phyloP scores from a whole-genome alignment of 176 grass and related monocot species.

The Neostapfia colusana region DNA sequence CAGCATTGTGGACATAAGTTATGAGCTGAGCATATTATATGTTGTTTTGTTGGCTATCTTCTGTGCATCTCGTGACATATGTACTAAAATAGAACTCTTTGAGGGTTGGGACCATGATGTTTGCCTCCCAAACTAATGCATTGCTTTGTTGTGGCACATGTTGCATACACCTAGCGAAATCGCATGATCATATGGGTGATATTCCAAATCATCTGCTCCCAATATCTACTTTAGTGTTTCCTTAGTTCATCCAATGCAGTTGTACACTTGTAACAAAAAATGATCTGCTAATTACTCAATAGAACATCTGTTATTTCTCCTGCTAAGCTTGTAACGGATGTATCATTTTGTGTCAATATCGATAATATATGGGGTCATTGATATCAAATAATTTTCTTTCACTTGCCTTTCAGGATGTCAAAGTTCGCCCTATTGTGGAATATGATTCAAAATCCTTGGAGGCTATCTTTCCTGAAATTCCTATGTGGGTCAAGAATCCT shows the following conservation, averaged over 20 bases:
- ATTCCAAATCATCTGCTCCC: background rate
- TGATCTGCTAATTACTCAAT: no score
- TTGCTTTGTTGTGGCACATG: constrained; percentile 8
- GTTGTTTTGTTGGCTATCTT: background rate
- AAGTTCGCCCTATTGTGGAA: constrained; percentile 64
- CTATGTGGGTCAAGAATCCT: constrained; percentile 92
- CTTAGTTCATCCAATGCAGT: background rate
- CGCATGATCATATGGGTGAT: background rate
- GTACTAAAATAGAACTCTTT: constrained; percentile 4
- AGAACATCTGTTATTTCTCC: background rate
- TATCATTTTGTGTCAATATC: background rate
- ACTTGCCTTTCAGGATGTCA: constrained; percentile 51
- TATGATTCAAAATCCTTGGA: constrained; percentile 83
- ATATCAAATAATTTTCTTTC: background rate
- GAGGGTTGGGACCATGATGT: background rate
- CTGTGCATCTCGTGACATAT: constrained; percentile 13
- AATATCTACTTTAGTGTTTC: background rate
- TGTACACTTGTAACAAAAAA: no score
- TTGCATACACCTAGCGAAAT: background rate
- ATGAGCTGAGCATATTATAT: background rate
- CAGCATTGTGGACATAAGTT: background rate
- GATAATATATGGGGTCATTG: background rate
- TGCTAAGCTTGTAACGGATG: background rate
- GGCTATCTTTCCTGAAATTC: constrained; percentile 89
- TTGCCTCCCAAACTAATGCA: background rate